Evolutionary conservation across 371 early-diverging fungal genomes (phyloP).

Genomic region (Blakeslea trispora): DNA sequence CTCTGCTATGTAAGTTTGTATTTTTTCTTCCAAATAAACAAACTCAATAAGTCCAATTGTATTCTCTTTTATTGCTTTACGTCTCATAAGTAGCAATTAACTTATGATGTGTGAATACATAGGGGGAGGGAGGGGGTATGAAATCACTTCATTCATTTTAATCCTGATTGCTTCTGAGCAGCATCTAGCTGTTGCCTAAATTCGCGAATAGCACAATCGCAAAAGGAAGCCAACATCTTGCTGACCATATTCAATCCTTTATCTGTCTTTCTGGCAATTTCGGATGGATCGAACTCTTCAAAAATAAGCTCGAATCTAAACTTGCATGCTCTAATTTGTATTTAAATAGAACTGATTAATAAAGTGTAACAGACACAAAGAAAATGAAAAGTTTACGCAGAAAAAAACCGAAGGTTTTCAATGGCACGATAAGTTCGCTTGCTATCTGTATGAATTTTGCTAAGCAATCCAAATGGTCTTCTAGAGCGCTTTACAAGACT

Average conservation of each 20-base stretch:
- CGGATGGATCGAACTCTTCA: conserved; percentile 53
- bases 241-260: conserved; percentile 41
- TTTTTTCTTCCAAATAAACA: too few species aligned
- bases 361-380: not conserved
- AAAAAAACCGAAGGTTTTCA: conserved; percentile 65
- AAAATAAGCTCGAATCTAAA: conserved; percentile 60
- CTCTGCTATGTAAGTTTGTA: too few species aligned
- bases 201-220: conserved; percentile 38
- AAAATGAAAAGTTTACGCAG: conserved; percentile 48
- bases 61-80: too few species aligned
- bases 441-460: conserved; percentile 60
- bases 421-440: conserved; percentile 63
- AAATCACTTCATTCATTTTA: too few species aligned
- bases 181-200: conserved; percentile 29
- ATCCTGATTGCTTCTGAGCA: not conserved
- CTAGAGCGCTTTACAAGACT: conserved; percentile 56
- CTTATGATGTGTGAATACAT: too few species aligned
- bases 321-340: conserved; percentile 54
- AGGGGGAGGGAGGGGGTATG: too few species aligned
- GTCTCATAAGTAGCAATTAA: too few species aligned
- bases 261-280: conserved; percentile 58
- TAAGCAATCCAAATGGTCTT: conserved; percentile 64
- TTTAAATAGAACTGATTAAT: not conserved
- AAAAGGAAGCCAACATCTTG: conserved; percentile 23
- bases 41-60: too few species aligned